Base-by-base conservation (phyloP, 805 yeast genomes). In the Candida silvatica region DNA sequence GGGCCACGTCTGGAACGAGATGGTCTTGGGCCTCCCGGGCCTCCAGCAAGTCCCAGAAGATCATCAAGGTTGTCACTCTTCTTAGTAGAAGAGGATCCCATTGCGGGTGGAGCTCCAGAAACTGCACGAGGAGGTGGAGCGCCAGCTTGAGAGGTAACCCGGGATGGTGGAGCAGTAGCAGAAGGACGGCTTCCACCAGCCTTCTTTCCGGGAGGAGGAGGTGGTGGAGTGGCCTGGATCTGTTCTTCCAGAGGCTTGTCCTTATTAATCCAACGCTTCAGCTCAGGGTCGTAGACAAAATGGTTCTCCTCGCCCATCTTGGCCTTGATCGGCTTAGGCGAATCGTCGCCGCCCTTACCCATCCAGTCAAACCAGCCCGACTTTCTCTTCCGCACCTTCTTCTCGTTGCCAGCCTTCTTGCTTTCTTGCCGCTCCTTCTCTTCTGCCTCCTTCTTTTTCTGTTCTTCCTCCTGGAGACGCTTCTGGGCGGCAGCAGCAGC, bases 181-280 rank as follows among this genome's bases (percentile, higher is more conserved):
- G 20, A 3, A 16, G 34, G 22, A n/a, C 28, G 17, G 11, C 14
- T 20, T n/a, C 19, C n/a, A n/a, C 24, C 4, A 23, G 14, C 5
- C 24, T 9, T 7, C 16, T 17, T 19, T 22, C 12, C 12, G 12
- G 24, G 24, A 22, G 94, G 92, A 4, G 95, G 90, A 3, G 90
- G 80, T 2, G 80, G 76, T 3, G 74, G 68, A 1, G 73, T 57
- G 5, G 65, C 58, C 32, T 62, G 64, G 34, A 67, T 58, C 47
- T 77, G 77, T 32, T 80, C 88, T 51, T 74, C 92, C 33, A 71
- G 65, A 18, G 78, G 71, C 4, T 73, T 75, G 42, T 75, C 72
- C 37, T 72, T 74, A 51, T 85, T 79, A 35, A 92, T 74, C 96
- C 97, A 92, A 49, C 95, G 71, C 53, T 80, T 78, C 51, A 81